These are phyloP conservation scores for Debaryomyces robertsiae DNA, from an alignment of 1,139 yeast genomes.

Conservation along the genomic window DNA sequence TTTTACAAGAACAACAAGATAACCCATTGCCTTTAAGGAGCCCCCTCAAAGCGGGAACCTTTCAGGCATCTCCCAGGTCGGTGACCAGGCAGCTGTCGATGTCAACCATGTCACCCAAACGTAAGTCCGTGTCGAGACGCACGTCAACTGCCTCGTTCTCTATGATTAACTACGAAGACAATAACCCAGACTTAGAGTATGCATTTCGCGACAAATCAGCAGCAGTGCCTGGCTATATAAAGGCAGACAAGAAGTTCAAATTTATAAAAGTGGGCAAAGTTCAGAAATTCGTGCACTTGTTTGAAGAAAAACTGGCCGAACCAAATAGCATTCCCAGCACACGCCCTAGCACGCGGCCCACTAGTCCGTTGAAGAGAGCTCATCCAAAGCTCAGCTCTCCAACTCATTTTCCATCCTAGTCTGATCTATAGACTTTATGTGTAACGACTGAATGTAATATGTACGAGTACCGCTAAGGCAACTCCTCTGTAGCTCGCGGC, in stretches of 20 bases:
- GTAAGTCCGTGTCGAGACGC: slow-evolving; percentile 20
- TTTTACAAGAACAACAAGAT: background rate
- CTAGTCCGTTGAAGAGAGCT: slow-evolving; percentile 11
- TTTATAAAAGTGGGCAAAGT: slow-evolving; percentile 53
- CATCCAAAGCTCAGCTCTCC: background rate
- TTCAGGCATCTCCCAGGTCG: slow-evolving; percentile 4
- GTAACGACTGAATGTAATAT: slow-evolving; percentile 12
- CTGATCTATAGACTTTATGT: slow-evolving; percentile 8
- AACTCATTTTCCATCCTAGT: background rate
- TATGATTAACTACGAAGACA: slow-evolving; percentile 24
- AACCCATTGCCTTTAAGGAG: background rate
- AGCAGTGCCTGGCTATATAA: slow-evolving; percentile 42
- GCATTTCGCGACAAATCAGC: slow-evolving; percentile 35
- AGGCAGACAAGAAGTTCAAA: slow-evolving; percentile 47
- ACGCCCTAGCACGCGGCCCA: slow-evolving; percentile 8
- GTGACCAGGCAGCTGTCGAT: slow-evolving; percentile 15
- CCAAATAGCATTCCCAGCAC: slow-evolving; percentile 9
- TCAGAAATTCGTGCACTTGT: slow-evolving; percentile 48
- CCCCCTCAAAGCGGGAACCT: background rate
- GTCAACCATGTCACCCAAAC: slow-evolving; percentile 24
- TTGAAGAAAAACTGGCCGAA: slow-evolving; percentile 40
- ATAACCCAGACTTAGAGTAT: slow-evolving; percentile 29
- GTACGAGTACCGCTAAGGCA: slow-evolving; percentile 4
- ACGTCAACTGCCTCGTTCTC: slow-evolving; percentile 27
- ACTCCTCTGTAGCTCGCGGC: slow-evolving; percentile 5